Conservation (phyloP, 1,284 basidiomycete species). For the Cutaneotrichosporon arboriforme region DNA sequence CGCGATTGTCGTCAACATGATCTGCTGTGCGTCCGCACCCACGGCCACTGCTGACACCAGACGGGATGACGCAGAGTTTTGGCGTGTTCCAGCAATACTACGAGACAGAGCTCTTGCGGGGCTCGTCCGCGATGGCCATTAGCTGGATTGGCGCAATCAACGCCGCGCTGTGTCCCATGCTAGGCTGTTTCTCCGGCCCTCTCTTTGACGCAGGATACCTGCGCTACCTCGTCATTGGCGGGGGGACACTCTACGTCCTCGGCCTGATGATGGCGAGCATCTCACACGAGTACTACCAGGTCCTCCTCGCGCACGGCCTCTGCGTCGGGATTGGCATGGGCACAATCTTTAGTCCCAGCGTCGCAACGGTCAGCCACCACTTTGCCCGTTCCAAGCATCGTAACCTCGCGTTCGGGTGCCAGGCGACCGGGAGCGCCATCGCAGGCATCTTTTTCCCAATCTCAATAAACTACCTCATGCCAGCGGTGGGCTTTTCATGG, state of each 20-base stretch:
- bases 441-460: conserved; percentile 54
- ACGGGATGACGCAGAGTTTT: conserved; percentile 38
- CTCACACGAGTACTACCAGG: conserved; percentile 58
- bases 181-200: conserved; percentile 53
- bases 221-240: conserved; percentile 49
- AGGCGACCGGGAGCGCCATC: conserved; percentile 31
- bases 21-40: conserved; percentile 27
- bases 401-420: conserved; percentile 35
- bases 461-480: conserved; percentile 50
- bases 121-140: conserved; percentile 22
- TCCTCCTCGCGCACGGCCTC: conserved; percentile 28
- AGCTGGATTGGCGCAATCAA: conserved; percentile 72
- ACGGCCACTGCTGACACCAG: conserved; percentile 14
- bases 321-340: conserved; percentile 42
- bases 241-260: conserved; percentile 52
- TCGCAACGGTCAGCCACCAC: conserved; percentile 55
- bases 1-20: conserved; percentile 26
- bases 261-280: conserved; percentile 57
- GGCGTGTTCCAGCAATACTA: conserved; percentile 38
- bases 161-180: conserved; percentile 51
- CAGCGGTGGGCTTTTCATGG: conserved; percentile 49
- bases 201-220: conserved; percentile 60
- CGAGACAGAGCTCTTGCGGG: conserved; percentile 14
- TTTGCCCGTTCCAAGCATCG: conserved; percentile 43
- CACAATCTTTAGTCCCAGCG: conserved; percentile 52